A percentile compares a stretch with the other conserved stretches of the same genome.
These are phyloP conservation scores for Grosmannia clavigera DNA, from an alignment of 2,329 filamentous ascomycete species.

Conservation along the genomic window DNA sequence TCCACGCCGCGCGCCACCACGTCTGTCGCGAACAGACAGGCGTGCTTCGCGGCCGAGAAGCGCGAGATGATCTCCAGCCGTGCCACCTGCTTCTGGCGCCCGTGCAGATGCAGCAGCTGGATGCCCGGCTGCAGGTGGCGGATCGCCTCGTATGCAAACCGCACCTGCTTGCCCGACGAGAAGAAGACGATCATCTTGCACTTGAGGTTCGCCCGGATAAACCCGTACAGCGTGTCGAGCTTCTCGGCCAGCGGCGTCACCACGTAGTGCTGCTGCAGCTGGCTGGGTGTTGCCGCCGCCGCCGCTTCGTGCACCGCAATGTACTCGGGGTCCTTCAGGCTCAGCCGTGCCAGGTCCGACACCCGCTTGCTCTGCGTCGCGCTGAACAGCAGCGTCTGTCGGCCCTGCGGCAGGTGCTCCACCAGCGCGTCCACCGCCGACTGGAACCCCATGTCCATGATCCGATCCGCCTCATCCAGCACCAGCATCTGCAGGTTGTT, in stretches of 20 bases:
- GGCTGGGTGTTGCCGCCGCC: slow-evolving; percentile 64
- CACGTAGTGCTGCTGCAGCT: slow-evolving; percentile 83
- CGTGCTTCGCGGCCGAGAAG: slow-evolving; percentile 68
- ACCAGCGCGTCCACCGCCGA: slow-evolving; percentile 81
- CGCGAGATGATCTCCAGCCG: slow-evolving; percentile 76
- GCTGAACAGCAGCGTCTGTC: slow-evolving; percentile 91
- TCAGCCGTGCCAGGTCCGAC: slow-evolving; percentile 79
- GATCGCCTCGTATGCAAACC: slow-evolving; percentile 90
- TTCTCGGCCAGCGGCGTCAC: slow-evolving; percentile 78
- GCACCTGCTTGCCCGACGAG: slow-evolving; percentile 90
- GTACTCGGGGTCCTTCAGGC: slow-evolving; percentile 84
- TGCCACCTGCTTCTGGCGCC: slow-evolving; percentile 82
- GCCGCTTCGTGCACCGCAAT: slow-evolving; percentile 85
- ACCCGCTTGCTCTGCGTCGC: slow-evolving; percentile 94
- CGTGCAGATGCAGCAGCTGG: slow-evolving; percentile 81
- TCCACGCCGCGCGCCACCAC: slow-evolving; percentile 89
- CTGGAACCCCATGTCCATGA: slow-evolving; percentile 97
- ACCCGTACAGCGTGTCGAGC: slow-evolving; percentile 83
- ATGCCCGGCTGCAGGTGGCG: slow-evolving; percentile 90
- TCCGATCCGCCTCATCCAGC: slow-evolving; percentile 89
- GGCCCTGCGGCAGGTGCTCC: slow-evolving; percentile 71
- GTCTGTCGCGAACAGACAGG: slow-evolving; percentile 90
- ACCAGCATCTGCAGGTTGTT: slow-evolving; percentile 85
- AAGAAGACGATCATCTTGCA: slow-evolving; percentile 92
- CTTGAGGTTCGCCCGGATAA: slow-evolving; percentile 82